Evolutionary conservation across 108 stramenopile genomes (phyloP), one percentile per base, ranked within the genome.

Genomic region (Fistulifera solaris): DNA sequence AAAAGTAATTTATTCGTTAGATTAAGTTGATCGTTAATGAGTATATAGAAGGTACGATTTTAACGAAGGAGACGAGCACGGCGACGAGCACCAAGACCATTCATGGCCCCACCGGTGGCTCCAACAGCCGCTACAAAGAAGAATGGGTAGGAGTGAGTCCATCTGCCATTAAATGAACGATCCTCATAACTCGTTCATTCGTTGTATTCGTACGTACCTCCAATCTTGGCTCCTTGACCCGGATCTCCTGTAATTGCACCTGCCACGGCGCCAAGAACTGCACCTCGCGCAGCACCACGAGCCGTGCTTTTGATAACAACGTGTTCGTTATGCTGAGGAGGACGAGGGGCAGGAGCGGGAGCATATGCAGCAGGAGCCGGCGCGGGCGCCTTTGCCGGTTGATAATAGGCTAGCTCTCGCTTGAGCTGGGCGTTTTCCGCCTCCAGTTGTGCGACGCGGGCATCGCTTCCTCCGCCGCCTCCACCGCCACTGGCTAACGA

Each of bases 271-370:
- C 60, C 60, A 10, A 52, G 19, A 28, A 61, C 38, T 7, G 60
- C 60, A 23, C 60, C 60, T 35, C 51, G 17, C 16, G 60, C 60
- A 41, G 60, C 60, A 1, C 60, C 60, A 52, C 60, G 27, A 1
- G 51, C 51, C 12, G 51, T 38, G 18, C 51, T 38, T n/a, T 31
- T 13, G 22, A 51, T 38, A 12, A 52, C 60, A 11, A 19, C 21
- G 38, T 31, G 50, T 15, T 50, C 50, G 17, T 12, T 22, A 11
- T 16, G 11, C 46, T 48, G 26, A 15, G 42, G 58, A 10, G 40
- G 18, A 10, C 43, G 21, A 22, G 50, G 25, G 8, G 50, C 50
- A 27, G 50, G 22, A 6, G 50, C 50, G 3, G 22, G 22, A 22
- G 50, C 22, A 22, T 18, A 27, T n/a, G 57, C 19, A 14, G 50